Evolutionary conservation across 2,329 filamentous ascomycete species (phyloP), one percentile per base, ranked within the genome.

Genomic region (Cladosporium colombiae): DNA sequence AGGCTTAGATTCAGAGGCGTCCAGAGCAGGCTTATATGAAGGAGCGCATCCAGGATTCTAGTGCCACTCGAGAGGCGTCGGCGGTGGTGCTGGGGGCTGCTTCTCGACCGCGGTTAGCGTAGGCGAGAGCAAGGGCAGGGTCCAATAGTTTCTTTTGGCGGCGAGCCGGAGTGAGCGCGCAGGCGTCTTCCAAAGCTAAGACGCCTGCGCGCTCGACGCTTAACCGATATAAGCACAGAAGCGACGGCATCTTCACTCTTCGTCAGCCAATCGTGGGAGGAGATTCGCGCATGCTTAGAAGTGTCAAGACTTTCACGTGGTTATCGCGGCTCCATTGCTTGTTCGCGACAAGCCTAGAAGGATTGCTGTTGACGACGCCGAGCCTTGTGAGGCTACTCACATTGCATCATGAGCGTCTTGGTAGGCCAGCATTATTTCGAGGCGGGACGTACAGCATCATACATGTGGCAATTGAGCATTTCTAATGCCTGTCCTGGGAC

Each of bases 101-200:
- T 25, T 63, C 61, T 63, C 61, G 61, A 63, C 50, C 50, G 50
- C 50, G 33, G 61, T 35, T 63, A 55, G 61, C 33, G 40, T 40
- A 56, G 35, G 61, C 50, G 49, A 55, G 57, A 31, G 8, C 2
- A 21, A 63, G 60, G 23, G 60, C n/a, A 40, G 35, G 50, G 61
- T 63, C 61, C 61, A 63, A 63, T 63, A 63, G 50, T 62, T 55
- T 21, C 35, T 31, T 44, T 46, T 37, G 29, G 50, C 49, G 50
- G 61, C 49, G 13, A n/a, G 37, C 23, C 35, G 56, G 37, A 59
- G 56, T 46, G 56, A 59, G 56, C 35, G 56, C 35, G 33, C 56
- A 35, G 37, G 23, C 8, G 18, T 18, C 33, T 46, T 29, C 27
- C 27, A 29, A 6, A 59, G 56, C 56, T 59, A 18, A 62, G 21